A percentile compares a stretch with the other conserved stretches of the same genome.
Conservation (phyloP, 768 basidiomycete genomes). For the Suillus paluster region DNA sequence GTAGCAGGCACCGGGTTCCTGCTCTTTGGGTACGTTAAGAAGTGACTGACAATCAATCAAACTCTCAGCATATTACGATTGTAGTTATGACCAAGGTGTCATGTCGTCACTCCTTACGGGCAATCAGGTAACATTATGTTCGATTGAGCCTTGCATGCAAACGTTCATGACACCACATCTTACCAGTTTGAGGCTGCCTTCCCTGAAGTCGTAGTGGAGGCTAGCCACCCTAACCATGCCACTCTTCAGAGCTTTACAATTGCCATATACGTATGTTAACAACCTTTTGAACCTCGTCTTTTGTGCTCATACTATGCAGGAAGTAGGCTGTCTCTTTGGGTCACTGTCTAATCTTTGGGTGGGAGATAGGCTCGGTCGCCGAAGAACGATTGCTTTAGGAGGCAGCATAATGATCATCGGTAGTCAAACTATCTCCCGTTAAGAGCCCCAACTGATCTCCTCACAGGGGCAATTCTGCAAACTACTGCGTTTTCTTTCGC, state of each 20-base stretch:
- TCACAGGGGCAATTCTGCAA: constrained; percentile 39
- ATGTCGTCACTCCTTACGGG: constrained; percentile 47
- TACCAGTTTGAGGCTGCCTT: constrained; percentile 43
- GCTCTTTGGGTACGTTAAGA: constrained; percentile 38
- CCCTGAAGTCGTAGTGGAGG: constrained; percentile 38
- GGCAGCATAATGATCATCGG: constrained; percentile 47
- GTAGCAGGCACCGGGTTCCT: constrained; percentile 43
- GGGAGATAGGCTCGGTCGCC: constrained; percentile 45
- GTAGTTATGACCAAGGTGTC: constrained; percentile 47
- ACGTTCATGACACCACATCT: background rate
- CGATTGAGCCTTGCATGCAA: background rate
- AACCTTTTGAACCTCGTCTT: background rate
- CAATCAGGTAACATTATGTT: constrained; percentile 22
- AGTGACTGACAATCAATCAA: background rate
- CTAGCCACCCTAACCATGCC: constrained; percentile 32
- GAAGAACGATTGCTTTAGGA: constrained; percentile 42
- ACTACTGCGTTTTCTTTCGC: constrained; percentile 40
- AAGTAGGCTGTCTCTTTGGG: constrained; percentile 49
- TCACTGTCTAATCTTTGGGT: constrained; percentile 46
- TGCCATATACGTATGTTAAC: constrained; percentile 40
- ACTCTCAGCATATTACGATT: background rate
- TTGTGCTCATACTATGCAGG: constrained; percentile 29
- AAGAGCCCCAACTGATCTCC: background rate
- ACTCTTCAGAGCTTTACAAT: constrained; percentile 44
- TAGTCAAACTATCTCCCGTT: background rate